Evolutionary conservation across 2,329 filamentous ascomycete species (phyloP).

Genomic region (Diaporthe ilicicola): DNA sequence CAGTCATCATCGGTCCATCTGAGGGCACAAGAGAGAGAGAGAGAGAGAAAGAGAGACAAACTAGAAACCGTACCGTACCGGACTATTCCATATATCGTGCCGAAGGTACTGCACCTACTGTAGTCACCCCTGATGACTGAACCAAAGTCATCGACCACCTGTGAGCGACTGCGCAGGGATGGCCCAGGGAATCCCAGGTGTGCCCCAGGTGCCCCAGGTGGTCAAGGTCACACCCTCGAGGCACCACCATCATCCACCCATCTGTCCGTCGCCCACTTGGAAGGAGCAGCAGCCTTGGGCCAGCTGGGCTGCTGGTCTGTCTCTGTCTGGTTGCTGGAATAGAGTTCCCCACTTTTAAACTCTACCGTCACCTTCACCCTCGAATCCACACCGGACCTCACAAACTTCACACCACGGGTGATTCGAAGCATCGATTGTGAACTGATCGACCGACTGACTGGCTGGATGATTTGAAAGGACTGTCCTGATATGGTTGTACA

Average conservation of each 20-base stretch:
- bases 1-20: too few species aligned
- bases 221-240: background rate
- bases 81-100: background rate
- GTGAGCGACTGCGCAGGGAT: background rate
- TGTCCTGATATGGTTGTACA: background rate
- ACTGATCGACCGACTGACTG: background rate
- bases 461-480: background rate
- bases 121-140: background rate
- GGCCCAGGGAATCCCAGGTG: background rate
- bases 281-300: background rate
- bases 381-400: background rate
- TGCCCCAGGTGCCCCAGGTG: background rate
- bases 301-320: background rate
- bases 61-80: background rate
- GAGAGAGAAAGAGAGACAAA: background rate
- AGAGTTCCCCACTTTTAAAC: constrained; percentile 10
- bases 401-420: background rate
- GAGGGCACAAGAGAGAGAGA: too few species aligned
- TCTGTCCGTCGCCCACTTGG: too few species aligned
- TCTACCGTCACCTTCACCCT: background rate
- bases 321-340: background rate
- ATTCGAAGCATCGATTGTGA: background rate
- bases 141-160: background rate
- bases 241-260: too few species aligned
- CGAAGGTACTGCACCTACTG: background rate